Conservation (phyloP, 148 eudicot genomes). For the Simmondsia chinensis region DNA sequence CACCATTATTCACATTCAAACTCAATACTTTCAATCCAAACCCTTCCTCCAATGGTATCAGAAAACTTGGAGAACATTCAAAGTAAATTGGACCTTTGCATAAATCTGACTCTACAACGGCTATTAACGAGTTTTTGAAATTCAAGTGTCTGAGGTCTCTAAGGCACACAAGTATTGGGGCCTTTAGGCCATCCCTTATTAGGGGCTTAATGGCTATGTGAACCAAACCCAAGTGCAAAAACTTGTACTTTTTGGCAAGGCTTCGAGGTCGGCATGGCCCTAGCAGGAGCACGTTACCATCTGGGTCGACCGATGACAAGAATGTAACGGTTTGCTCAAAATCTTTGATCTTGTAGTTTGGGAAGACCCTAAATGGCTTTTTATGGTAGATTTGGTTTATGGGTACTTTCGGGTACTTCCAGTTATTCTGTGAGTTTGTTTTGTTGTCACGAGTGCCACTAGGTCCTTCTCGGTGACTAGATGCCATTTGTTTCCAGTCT, state of each 20-base stretch:
- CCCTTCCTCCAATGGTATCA: neutral
- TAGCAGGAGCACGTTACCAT: neutral
- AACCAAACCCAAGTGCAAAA: conserved; percentile 11
- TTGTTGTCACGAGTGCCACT: no score
- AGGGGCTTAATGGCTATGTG: conserved; percentile 8
- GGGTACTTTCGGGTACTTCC: conserved; percentile 15
- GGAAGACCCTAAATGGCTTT: neutral
- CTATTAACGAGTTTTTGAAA: conserved; percentile 8
- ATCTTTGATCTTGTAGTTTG: conserved; percentile 4
- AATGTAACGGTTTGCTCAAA: conserved; percentile 4
- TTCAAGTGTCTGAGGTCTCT: conserved; percentile 5
- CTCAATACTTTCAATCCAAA: neutral
- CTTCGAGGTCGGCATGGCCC: neutral
- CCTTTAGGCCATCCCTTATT: conserved; percentile 3
- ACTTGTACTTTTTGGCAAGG: conserved; percentile 5
- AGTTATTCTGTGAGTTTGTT: no score
- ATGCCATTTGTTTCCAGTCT: no score
- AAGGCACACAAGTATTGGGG: conserved; percentile 8
- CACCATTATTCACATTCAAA: neutral
- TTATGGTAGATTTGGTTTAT: conserved; percentile 8
- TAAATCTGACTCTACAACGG: conserved; percentile 5
- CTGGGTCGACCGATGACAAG: neutral
- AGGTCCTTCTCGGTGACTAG: no score
- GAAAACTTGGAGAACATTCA: conserved; percentile 10
- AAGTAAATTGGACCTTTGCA: conserved; percentile 13